Base-by-base conservation (phyloP, 2,329 filamentous ascomycete genomes). In the Ceratocystis albifundus region DNA sequence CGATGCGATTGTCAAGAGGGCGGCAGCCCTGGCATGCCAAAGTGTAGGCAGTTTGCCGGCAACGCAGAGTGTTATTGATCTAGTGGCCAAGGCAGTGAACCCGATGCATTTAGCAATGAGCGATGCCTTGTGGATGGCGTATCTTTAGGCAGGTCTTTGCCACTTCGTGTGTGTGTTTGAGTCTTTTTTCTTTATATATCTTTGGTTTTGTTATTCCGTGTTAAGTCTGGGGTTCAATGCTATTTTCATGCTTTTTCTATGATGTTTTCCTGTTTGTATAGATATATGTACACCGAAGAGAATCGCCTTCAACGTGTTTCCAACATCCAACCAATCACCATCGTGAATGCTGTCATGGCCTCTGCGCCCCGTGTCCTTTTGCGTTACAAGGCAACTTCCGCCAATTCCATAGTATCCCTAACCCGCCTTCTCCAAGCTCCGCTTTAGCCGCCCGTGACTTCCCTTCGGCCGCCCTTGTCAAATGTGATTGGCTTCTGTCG, bases 121-220 rank as follows among this genome's bases (percentile, higher is more conserved):
- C 72, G 94, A 99, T 80, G 86, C 92, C 67, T 78, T 99, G 71
- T 99, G 94, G 91, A 97, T 97, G 93, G 88, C 90, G 28, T 99
- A 96, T 79, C 78, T 97, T 73, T 97, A 80, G 76, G 46, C 25
- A 80, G 76, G 46, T 20, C n/a, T 22, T 59, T 64, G 32, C 41
- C 44, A 45, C 20, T 68, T 65, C n/a, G n/a, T 61, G 66, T 66
- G 53, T 61, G 62, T 66, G 66, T 44, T 20, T 63, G 36, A 41
- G 36, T 66, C 69, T 61, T 63, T 55, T 44, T 15, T 61, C 48
- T 48, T 53, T n/a, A n/a, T n/a, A n/a, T n/a, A n/a, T n/a, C n/a
- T n/a, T n/a, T n/a, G n/a, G n/a, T n/a, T n/a, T n/a, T 57, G n/a
- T 61, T 61, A 15, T 22, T 61, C 7, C 3, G 10, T n/a, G 10